Evolutionary conservation across 345 rosid genomes (phyloP).

Genomic region (Eucalyptus guilfoylei): DNA sequence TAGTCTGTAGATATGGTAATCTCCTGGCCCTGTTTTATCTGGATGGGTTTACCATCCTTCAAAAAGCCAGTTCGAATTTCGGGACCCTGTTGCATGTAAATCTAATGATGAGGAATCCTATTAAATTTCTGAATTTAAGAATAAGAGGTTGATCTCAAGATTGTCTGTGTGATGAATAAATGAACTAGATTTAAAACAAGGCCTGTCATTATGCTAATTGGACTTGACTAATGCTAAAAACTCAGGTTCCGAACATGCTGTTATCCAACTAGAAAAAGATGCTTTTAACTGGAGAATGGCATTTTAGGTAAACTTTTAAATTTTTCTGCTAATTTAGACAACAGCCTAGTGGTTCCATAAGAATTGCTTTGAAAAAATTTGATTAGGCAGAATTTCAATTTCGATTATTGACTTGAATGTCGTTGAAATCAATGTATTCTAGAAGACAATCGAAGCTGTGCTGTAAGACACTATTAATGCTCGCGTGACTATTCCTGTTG

Average conservation of each 20-base stretch:
- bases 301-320: not conserved
- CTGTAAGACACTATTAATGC: not conserved
- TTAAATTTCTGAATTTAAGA: not conserved
- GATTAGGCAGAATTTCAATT: not conserved
- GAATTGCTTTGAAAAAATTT: not conserved
- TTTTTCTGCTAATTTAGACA: not conserved
- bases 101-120: not conserved
- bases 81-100: conserved; percentile 42
- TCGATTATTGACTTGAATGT: not conserved
- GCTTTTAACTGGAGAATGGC: not conserved
- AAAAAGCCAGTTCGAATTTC: conserved; percentile 79
- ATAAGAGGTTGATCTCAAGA: not conserved
- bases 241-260: not conserved
- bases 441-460: not conserved
- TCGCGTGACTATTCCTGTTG: not conserved
- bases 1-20: conserved; percentile 83
- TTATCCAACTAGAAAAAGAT: not conserved
- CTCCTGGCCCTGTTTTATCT: conserved; percentile 66
- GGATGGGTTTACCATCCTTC: conserved; percentile 59
- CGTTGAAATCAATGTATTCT: not conserved
- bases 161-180: not conserved
- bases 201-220: not conserved
- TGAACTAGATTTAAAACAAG: not conserved
- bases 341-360: not conserved
- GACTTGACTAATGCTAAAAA: not conserved